Conservation (phyloP, 208 protist species). For the Crithidia sp. region DNA sequence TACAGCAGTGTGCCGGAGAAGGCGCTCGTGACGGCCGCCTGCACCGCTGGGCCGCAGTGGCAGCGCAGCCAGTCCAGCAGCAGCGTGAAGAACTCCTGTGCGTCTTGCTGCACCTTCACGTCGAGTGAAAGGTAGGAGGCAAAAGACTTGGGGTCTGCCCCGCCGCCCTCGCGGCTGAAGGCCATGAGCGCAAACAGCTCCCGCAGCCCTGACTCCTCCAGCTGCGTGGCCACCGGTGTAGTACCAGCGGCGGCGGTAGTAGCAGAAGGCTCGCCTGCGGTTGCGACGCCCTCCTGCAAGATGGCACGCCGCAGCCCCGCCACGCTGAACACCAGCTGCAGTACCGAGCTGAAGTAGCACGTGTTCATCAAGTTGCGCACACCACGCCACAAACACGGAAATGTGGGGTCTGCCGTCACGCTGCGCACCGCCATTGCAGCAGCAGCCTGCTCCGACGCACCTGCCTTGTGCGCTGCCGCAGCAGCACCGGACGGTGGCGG, state of each 20-base stretch:
- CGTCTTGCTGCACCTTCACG: constrained; percentile 77
- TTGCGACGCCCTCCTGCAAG: constrained; percentile 32
- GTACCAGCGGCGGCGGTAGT: not conserved
- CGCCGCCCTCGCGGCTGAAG: constrained; percentile 52
- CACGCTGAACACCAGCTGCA: constrained; percentile 85
- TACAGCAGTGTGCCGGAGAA: constrained; percentile 78
- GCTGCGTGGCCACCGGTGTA: not conserved
- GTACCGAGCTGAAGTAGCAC: constrained; percentile 88
- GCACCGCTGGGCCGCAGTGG: constrained; percentile 48
- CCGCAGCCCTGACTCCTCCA: constrained; percentile 55
- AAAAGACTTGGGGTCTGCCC: constrained; percentile 63
- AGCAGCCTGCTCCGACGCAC: too few relatives aligned
- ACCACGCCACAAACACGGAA: constrained; percentile 68
- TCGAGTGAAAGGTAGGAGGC: constrained; percentile 71
- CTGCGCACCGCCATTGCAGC: not conserved
- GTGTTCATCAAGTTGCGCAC: constrained; percentile 87
- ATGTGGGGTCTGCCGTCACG: constrained; percentile 17
- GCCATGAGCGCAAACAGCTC: constrained; percentile 83
- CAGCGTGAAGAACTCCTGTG: constrained; percentile 81
- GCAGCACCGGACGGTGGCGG: not conserved
- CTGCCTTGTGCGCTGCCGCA: not conserved
- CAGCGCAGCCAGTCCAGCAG: constrained; percentile 77
- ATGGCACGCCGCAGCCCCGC: constrained; percentile 60
- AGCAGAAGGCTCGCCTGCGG: not conserved
- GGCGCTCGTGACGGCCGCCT: constrained; percentile 41